phyloP scores from a whole-genome alignment of 495 filamentous ascomycete genomes.

The Penicillium psychrofluorescens region DNA sequence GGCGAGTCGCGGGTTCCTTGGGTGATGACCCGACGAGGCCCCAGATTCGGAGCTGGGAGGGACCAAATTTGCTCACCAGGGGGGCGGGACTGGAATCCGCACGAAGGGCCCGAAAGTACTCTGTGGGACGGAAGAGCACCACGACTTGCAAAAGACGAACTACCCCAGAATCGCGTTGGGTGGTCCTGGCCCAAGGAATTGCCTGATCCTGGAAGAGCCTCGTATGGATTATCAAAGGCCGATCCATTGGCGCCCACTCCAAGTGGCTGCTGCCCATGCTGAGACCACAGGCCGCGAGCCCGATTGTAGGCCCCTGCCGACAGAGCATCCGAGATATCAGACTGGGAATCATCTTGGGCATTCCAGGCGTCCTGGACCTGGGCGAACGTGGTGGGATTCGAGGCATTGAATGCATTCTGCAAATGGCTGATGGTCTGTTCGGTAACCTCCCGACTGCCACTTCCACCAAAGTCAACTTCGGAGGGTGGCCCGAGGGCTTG shows the following conservation, averaged over 20 bases:
- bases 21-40: slow-evolving; percentile 27
- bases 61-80: slow-evolving; percentile 25
- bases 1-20: slow-evolving; percentile 33
- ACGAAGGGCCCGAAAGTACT: slow-evolving; percentile 32
- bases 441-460: slow-evolving; percentile 34
- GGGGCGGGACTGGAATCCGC: slow-evolving; percentile 21
- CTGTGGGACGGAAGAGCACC: slow-evolving; percentile 26
- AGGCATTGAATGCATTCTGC: slow-evolving; percentile 47
- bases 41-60: slow-evolving; percentile 24
- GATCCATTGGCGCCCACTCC: slow-evolving; percentile 15
- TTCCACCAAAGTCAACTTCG: slow-evolving; percentile 42
- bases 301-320: slow-evolving; percentile 54
- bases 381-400: slow-evolving; percentile 36
- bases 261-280: slow-evolving; percentile 23
- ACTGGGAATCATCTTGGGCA: slow-evolving; percentile 58
- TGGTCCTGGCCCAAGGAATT: slow-evolving; percentile 21
- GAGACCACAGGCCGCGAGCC: slow-evolving; percentile 56
- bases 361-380: slow-evolving; percentile 57
- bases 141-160: slow-evolving; percentile 11
- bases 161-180: slow-evolving; percentile 25
- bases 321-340: slow-evolving; percentile 53
- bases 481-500: slow-evolving; percentile 60
- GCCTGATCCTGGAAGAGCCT: slow-evolving; percentile 15
- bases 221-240: slow-evolving; percentile 22
- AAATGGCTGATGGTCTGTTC: slow-evolving; percentile 48